A percentile compares a stretch with the other conserved stretches of the same genome.
These are phyloP conservation scores for Rhodotorula babjevae DNA, from an alignment of 768 basidiomycete species.

Conservation along the genomic window DNA sequence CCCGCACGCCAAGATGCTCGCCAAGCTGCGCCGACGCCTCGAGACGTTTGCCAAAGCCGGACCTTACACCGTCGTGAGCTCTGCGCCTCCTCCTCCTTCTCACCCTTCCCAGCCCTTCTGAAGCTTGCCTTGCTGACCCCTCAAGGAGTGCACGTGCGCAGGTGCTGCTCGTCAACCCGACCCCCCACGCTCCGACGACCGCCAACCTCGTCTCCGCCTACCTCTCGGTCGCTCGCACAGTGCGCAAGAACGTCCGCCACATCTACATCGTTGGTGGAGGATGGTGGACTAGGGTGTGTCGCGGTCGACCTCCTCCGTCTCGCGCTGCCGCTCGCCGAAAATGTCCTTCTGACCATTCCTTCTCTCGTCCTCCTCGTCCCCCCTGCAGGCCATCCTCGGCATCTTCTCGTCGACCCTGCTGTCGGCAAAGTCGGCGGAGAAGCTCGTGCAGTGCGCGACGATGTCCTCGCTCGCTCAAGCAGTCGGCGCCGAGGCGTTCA, in stretches of 20 bases:
- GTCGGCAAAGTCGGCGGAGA: constrained; percentile 3
- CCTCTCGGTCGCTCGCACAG: constrained; percentile 2
- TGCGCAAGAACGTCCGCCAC: constrained; percentile 18
- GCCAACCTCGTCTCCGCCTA: constrained; percentile 12
- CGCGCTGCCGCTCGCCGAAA: no score
- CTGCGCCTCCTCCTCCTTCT: no score
- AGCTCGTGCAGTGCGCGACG: constrained; percentile 4
- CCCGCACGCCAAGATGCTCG: constrained; percentile 6
- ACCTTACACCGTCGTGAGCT: constrained; percentile 21
- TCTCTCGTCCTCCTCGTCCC: not conserved
- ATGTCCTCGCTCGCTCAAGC: not conserved
- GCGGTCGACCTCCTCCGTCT: no score
- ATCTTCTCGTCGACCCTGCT: constrained; percentile 26
- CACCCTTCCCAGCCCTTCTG: no score
- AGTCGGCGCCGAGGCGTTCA: constrained; percentile 18
- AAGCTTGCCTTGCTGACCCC: no score
- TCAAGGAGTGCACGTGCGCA: no score
- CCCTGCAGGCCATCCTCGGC: constrained; percentile 15
- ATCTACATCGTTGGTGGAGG: constrained; percentile 28
- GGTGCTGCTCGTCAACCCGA: constrained; percentile 24
- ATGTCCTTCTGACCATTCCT: not conserved
- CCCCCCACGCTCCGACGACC: constrained; percentile 10
- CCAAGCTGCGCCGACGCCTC: not conserved
- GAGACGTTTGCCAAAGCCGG: constrained; percentile 11
- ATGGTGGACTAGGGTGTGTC: constrained; percentile 25